Percentiles rank a stretch among this genome's conserved stretches.
Evolutionary conservation across 257 asterid genomes (phyloP).

Genomic region (Plantago elongata): DNA sequence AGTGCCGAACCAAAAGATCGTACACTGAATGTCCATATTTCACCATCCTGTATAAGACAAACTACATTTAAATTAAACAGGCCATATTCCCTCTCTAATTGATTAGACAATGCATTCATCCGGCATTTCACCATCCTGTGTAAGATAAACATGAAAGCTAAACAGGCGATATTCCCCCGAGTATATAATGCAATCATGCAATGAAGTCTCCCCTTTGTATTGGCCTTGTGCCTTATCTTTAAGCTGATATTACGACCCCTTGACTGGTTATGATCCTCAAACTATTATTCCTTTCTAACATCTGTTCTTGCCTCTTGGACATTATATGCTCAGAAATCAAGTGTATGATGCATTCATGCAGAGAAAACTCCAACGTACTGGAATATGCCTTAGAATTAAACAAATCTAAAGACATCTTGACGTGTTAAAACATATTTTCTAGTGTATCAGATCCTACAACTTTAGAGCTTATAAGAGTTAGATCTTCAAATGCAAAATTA

Average conservation of each 20-base stretch:
- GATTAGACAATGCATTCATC: not conserved
- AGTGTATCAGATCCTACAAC: too few relatives aligned
- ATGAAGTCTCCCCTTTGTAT: not conserved
- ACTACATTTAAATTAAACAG: not conserved
- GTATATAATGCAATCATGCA: constrained; percentile 1
- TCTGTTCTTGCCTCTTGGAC: too few relatives aligned
- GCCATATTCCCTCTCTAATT: not conserved
- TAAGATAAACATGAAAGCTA: constrained; percentile 16
- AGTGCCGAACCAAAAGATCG: constrained; percentile 71
- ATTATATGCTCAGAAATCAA: too few relatives aligned
- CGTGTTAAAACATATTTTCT: too few relatives aligned
- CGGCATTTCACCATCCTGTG: constrained; percentile 96
- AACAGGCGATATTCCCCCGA: not conserved
- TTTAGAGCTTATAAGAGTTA: too few relatives aligned
- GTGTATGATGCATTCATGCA: too few relatives aligned
- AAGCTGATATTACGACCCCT: not conserved
- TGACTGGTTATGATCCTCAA: not conserved
- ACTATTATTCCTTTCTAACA: too few relatives aligned
- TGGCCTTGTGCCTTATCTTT: not conserved
- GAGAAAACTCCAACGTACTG: too few relatives aligned
- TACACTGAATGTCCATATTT: constrained; percentile 95
- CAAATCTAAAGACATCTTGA: too few relatives aligned
- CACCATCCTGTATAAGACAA: constrained; percentile 75
- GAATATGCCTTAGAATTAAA: too few relatives aligned
- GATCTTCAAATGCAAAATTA: too few relatives aligned